Conservation (phyloP, 768 basidiomycete species). For the Lactarius indigo region DNA sequence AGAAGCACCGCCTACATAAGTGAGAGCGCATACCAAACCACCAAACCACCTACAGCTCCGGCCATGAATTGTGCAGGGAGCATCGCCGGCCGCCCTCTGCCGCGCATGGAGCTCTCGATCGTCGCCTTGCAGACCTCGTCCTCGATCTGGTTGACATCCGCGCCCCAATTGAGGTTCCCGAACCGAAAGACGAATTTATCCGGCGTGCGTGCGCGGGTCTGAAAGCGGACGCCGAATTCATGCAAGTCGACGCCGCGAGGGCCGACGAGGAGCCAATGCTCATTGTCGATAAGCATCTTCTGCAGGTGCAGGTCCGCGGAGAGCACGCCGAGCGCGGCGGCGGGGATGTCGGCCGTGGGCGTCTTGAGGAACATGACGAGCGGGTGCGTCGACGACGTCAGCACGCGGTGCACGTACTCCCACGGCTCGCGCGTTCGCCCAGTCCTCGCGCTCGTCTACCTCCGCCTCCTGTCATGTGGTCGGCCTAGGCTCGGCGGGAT, state of each 20-base stretch:
- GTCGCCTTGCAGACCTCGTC: conserved; percentile 13
- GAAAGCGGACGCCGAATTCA: conserved; percentile 10
- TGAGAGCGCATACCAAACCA: conserved; percentile 22
- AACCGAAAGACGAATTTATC: conserved; percentile 10
- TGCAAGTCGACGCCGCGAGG: conserved; percentile 2
- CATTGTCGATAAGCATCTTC: conserved; percentile 15
- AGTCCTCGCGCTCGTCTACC: conserved; percentile 11
- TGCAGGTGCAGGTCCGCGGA: conserved; percentile 5
- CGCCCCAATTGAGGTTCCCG: conserved; percentile 20
- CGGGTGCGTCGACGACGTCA: conserved; percentile 12
- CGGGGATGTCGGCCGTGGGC: conserved; percentile 11
- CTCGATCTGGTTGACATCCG: conserved; percentile 16
- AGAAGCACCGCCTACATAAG: conserved; percentile 10
- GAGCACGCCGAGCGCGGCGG: background rate
- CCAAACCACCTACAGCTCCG: conserved; percentile 20
- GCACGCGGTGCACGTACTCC: conserved; percentile 21
- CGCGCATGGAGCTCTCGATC: background rate
- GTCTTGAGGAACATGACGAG: conserved; percentile 19
- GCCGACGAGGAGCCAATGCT: conserved; percentile 17
- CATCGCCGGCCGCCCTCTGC: conserved; percentile 5
- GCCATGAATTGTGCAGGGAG: conserved; percentile 25
- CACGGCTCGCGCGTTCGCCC: conserved; percentile 22
- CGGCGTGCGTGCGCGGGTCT: background rate
- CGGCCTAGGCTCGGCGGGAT: background rate
- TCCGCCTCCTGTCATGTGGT: background rate